phyloP scores from a whole-genome alignment of 345 rosid genomes.

The Salix caprea region DNA sequence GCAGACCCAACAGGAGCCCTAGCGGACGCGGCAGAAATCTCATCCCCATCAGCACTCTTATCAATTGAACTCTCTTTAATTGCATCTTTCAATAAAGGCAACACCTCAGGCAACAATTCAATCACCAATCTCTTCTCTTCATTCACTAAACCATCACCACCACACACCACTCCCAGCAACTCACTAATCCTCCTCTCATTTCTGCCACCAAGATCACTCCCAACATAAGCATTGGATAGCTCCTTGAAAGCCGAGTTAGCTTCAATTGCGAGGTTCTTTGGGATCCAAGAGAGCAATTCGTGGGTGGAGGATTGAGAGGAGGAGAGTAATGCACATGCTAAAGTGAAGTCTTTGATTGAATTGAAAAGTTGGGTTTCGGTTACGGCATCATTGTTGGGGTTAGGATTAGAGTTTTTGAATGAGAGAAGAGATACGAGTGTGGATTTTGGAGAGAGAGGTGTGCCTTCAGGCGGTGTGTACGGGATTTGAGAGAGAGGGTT shows the following conservation, averaged over 20 bases:
- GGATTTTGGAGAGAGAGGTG: constrained; percentile 43
- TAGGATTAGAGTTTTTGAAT: not conserved
- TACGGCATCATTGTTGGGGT: not conserved
- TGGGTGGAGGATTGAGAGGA: constrained; percentile 51
- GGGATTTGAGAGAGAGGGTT: constrained; percentile 38
- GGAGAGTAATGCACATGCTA: constrained; percentile 67
- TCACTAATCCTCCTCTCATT: constrained; percentile 24
- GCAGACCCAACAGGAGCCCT: constrained; percentile 68
- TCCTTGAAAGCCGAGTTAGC: constrained; percentile 38
- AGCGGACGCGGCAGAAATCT: constrained; percentile 52
- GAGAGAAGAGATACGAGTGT: constrained; percentile 52
- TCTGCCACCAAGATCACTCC: constrained; percentile 17
- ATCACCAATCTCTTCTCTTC: constrained; percentile 37
- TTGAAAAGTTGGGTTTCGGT: constrained; percentile 19
- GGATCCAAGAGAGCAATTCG: constrained; percentile 72
- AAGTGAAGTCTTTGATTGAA: constrained; percentile 42
- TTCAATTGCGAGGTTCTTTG: constrained; percentile 24
- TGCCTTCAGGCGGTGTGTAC: constrained; percentile 43
- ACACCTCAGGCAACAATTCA: constrained; percentile 50
- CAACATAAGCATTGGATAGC: constrained; percentile 34
- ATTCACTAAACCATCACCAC: not conserved
- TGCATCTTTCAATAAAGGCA: constrained; percentile 53
- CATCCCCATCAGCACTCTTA: constrained; percentile 47
- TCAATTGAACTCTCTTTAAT: constrained; percentile 65
- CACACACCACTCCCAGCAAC: constrained; percentile 13